These are phyloP conservation scores for Vitis amurensis DNA, from an alignment of 164 flowering plant genomes.

Conservation along the genomic window DNA sequence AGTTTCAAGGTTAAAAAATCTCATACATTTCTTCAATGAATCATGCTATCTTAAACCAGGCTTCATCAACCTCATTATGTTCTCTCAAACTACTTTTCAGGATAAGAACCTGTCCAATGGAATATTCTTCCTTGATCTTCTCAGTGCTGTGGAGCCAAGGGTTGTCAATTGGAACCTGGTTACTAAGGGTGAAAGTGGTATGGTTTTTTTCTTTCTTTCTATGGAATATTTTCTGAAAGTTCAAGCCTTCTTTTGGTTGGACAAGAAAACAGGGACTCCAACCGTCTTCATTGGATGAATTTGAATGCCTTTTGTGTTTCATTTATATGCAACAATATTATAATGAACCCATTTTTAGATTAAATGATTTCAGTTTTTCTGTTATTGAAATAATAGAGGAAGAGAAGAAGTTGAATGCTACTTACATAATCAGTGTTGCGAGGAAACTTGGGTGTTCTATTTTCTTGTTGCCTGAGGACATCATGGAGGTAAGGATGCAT, in stretches of 20 bases:
- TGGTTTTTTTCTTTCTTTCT: background rate
- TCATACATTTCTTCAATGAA: background rate
- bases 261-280: background rate
- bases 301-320: too few species aligned
- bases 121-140: slow-evolving; percentile 88
- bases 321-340: too few species aligned
- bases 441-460: slow-evolving; percentile 94
- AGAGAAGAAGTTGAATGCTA: slow-evolving; percentile 88
- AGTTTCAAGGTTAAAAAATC: slow-evolving; percentile 68
- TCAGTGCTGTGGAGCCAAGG: slow-evolving; percentile 85
- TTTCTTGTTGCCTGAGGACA: slow-evolving; percentile 93
- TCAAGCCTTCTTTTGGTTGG: background rate
- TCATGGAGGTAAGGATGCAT: slow-evolving; percentile 69
- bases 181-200: slow-evolving; percentile 84
- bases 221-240: background rate
- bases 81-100: slow-evolving; percentile 32
- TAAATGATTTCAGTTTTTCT: background rate
- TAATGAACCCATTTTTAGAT: too few species aligned
- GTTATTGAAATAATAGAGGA: slow-evolving; percentile 51
- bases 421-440: slow-evolving; percentile 91
- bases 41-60: background rate
- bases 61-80: background rate
- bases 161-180: slow-evolving; percentile 94
- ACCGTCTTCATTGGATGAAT: background rate
- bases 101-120: slow-evolving; percentile 84